phyloP scores from a whole-genome alignment of 2,329 filamentous ascomycete genomes.

The Coniochaeta sp. region DNA sequence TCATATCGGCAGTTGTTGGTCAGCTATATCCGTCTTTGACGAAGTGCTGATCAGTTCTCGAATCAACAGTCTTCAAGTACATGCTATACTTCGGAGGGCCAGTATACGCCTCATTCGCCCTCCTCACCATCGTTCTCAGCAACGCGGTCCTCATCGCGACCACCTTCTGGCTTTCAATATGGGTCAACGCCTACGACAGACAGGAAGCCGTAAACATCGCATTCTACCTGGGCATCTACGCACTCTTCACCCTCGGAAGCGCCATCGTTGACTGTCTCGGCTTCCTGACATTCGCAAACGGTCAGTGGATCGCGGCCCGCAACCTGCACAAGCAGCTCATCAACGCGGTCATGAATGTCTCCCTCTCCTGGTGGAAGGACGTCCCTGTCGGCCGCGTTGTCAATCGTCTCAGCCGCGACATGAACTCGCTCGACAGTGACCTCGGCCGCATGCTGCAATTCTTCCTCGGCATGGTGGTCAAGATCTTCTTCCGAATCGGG shows the following conservation, averaged over 20 bases:
- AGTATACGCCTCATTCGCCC: constrained; percentile 29
- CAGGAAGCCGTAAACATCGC: constrained; percentile 33
- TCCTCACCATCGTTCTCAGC: constrained; percentile 30
- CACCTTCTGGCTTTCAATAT: constrained; percentile 42
- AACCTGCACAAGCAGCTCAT: constrained; percentile 45
- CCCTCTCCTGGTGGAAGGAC: constrained; percentile 48
- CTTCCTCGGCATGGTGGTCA: constrained; percentile 30
- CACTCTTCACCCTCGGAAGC: constrained; percentile 34
- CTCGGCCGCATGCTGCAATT: constrained; percentile 36
- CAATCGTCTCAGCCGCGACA: constrained; percentile 32
- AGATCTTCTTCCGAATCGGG: constrained; percentile 24
- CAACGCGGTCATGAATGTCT: constrained; percentile 41
- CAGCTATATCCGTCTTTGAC: neutral
- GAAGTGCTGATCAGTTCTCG: constrained; percentile 8
- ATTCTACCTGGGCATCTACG: constrained; percentile 48
- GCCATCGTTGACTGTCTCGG: constrained; percentile 31
- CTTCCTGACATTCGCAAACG: constrained; percentile 40
- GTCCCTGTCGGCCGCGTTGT: constrained; percentile 23
- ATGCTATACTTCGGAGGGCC: constrained; percentile 43
- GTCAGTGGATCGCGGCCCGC: constrained; percentile 48
- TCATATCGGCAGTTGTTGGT: constrained; percentile 5
- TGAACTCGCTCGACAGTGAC: constrained; percentile 43
- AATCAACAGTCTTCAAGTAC: constrained; percentile 35
- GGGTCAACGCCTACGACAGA: constrained; percentile 43
- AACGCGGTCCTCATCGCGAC: constrained; percentile 34